Conservation (phyloP, 2,329 filamentous ascomycete species). For the Epichloe brachyelytri region DNA sequence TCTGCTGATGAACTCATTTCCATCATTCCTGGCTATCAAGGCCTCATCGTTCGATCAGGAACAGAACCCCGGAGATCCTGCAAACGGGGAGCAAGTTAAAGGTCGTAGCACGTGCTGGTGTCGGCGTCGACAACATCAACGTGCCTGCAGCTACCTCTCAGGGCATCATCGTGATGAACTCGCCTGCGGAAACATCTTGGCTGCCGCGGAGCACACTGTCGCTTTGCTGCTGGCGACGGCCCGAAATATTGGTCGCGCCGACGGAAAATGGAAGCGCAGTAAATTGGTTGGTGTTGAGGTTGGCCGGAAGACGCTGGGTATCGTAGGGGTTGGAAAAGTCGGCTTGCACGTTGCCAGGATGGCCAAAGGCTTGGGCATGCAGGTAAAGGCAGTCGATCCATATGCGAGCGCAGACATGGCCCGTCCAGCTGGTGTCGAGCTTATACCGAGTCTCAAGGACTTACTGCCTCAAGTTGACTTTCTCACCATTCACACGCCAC, state of each 20-base stretch:
- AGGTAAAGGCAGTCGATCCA: constrained; percentile 60
- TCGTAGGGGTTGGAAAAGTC: constrained; percentile 73
- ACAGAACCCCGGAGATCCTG: constrained; percentile 58
- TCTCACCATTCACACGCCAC: constrained; percentile 67
- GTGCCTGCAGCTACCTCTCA: no score
- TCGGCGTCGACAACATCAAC: constrained; percentile 30
- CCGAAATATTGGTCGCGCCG: no score
- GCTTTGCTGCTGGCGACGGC: no score
- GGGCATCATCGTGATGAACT: no score
- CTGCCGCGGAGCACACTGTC: no score
- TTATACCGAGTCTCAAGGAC: constrained; percentile 42
- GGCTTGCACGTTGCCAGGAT: constrained; percentile 71
- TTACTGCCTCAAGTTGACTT: constrained; percentile 60
- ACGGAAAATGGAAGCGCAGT: constrained; percentile 35
- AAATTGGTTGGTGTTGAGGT: constrained; percentile 66
- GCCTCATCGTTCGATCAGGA: constrained; percentile 67
- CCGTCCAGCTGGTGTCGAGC: constrained; percentile 49
- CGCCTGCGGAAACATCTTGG: no score
- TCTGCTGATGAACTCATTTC: constrained; percentile 47
- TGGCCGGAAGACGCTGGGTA: constrained; percentile 61
- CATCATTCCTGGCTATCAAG: constrained; percentile 62
- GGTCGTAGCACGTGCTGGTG: constrained; percentile 68
- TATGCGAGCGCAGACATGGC: constrained; percentile 66
- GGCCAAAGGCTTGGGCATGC: constrained; percentile 66
- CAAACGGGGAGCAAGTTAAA: constrained; percentile 54